These are phyloP conservation scores for Bullera alba DNA, from an alignment of 768 basidiomycete species.

Conservation along the genomic window DNA sequence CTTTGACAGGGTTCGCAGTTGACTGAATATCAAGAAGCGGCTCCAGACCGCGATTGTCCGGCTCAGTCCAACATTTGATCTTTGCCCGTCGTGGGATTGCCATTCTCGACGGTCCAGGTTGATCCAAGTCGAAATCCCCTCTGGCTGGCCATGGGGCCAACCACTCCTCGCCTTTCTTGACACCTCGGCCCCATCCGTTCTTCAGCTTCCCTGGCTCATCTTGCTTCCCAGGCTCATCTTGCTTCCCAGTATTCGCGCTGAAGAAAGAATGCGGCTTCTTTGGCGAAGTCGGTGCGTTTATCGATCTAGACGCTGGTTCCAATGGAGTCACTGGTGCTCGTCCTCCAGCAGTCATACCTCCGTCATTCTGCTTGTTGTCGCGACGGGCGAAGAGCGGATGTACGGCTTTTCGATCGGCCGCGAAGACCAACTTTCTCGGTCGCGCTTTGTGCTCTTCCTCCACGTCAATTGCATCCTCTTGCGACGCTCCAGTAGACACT, in stretches of 20 bases:
- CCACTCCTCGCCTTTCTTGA: slow-evolving; percentile 30
- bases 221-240: neutral
- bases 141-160: slow-evolving; percentile 17
- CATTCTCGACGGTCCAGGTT: no score
- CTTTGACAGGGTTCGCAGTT: neutral
- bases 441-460: slow-evolving; percentile 4
- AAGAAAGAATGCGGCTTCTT: slow-evolving; percentile 28
- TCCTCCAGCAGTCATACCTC: no score
- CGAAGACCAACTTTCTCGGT: slow-evolving; percentile 26
- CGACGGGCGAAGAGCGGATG: slow-evolving; percentile 27
- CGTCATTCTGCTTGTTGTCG: neutral
- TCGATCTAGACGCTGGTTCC: neutral
- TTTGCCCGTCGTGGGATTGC: neutral
- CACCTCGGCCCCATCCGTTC: slow-evolving; percentile 31
- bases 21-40: neutral
- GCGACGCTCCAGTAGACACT: neutral
- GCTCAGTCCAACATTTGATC: no score
- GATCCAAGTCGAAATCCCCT: neutral
- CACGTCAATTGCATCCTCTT: slow-evolving; percentile 11
- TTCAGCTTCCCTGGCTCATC: slow-evolving; percentile 6
- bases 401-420: slow-evolving; percentile 21
- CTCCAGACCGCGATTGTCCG: no score
- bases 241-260: slow-evolving; percentile 1
- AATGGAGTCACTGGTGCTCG: neutral
- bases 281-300: neutral